A percentile compares a stretch with the other conserved stretches of the same genome.
These are phyloP conservation scores for Sicyos baderoa DNA, from an alignment of 306 rosid genomes.

Conservation along the genomic window DNA sequence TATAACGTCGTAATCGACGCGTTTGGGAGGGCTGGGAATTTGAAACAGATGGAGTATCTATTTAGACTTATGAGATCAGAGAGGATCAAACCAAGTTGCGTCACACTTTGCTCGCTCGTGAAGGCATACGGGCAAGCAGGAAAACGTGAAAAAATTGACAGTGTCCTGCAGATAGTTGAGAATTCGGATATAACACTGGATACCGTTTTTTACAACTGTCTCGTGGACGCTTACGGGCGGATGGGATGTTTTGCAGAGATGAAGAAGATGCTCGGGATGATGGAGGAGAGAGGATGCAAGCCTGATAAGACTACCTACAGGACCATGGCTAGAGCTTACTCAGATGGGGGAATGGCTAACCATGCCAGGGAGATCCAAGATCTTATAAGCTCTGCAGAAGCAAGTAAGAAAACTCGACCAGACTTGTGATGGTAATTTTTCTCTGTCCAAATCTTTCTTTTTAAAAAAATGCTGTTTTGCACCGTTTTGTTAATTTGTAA, in stretches of 20 bases:
- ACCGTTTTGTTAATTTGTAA: neutral
- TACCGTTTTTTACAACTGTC: conserved; percentile 68
- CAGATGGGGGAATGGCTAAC: conserved; percentile 54
- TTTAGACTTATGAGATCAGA: conserved; percentile 85
- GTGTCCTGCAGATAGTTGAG: conserved; percentile 58
- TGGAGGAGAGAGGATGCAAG: conserved; percentile 63
- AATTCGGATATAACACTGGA: conserved; percentile 69
- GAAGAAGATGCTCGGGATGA: conserved; percentile 64
- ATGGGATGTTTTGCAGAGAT: conserved; percentile 63
- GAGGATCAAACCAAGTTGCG: conserved; percentile 85
- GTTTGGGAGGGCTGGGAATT: conserved; percentile 87
- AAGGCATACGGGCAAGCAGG: conserved; percentile 74
- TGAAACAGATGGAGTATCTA: conserved; percentile 85
- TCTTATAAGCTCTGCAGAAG: conserved; percentile 39
- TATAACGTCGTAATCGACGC: conserved; percentile 85
- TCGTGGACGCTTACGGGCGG: conserved; percentile 79
- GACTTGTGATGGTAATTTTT: conserved; percentile 33
- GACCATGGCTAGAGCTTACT: conserved; percentile 82
- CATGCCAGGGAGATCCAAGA: conserved; percentile 57
- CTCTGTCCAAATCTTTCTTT: neutral
- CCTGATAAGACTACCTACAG: conserved; percentile 79
- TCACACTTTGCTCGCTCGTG: conserved; percentile 77
- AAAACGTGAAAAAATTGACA: conserved; percentile 56
- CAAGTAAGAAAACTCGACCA: conserved; percentile 35
- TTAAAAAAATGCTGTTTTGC: neutral